Evolutionary conservation across 441 rosid genomes (phyloP), one percentile per base, ranked within the genome.

Genomic region (Aleurites moluccanus): DNA sequence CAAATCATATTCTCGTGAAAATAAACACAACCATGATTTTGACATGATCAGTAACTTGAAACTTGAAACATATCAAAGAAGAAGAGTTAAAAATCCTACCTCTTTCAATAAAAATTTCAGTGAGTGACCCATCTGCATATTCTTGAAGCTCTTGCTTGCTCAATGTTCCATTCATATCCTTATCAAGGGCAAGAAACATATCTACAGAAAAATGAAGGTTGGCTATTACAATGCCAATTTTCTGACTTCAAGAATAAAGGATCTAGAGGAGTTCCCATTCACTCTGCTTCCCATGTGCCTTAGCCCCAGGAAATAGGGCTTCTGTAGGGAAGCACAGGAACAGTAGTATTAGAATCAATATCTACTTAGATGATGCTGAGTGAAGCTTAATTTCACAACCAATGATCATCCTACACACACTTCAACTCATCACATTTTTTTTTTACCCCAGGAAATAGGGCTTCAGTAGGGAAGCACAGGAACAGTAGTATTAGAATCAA

Each of bases 121-220:
- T 96, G 59, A 96, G 84, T 23, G 99, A 91, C 68, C 99, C 97
- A 77, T 96, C 99, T 0, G 98, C 98, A 81, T 96, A 96, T 81
- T 96, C 98, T 82, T 79, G 87, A 76, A 96, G 97, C 84, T 96
- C 98, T 83, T 87, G 97, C 89, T 96, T 96, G 89, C 98, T 86
- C 84, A 93, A 83, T 20, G 99, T 85, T 75, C 97, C 96, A 80
- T 91, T 93, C 84, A 81, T 85, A 88, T 92, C 98, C 81, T 90
- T 93, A 86, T 96, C 98, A 50, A 96, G 97, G 67, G 97, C 97
- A 77, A 92, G 88, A 82, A 88, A 93, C 96, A 96, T 92, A 79
- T 96, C 98, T 96, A 77, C 77, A 77, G 70, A 78, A 81, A 50
- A 75, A 77, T 35, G 44, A 28, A 30, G 27, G 15, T 42, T 20